Conservation (phyloP, 2,329 filamentous ascomycete genomes). For the Aspergillus pseudoterreus region DNA sequence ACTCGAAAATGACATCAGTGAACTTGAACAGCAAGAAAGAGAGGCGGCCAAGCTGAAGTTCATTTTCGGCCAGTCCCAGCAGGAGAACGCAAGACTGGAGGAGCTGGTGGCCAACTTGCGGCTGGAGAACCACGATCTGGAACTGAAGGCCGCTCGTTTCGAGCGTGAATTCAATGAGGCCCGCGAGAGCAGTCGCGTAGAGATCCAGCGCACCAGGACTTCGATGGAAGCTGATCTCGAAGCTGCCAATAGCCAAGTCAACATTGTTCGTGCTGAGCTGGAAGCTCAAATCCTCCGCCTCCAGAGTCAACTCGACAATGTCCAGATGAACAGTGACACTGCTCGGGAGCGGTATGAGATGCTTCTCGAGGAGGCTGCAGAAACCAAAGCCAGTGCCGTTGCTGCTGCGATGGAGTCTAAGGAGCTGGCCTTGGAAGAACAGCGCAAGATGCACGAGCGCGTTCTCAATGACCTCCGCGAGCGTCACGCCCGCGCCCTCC, state of each 20-base stretch:
- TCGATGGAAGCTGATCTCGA: conserved; percentile 80
- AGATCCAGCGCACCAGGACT: conserved; percentile 75
- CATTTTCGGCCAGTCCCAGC: conserved; percentile 64
- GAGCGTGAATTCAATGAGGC: conserved; percentile 83
- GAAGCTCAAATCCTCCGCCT: conserved; percentile 73
- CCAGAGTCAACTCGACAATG: conserved; percentile 71
- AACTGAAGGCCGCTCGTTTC: conserved; percentile 64
- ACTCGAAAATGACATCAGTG: conserved; percentile 57
- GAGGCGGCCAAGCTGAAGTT: conserved; percentile 75
- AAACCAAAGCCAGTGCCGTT: conserved; percentile 60
- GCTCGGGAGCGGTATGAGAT: conserved; percentile 77
- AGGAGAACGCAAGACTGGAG: conserved; percentile 62
- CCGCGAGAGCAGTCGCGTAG: conserved; percentile 70
- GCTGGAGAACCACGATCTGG: conserved; percentile 63
- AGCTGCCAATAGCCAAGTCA: conserved; percentile 78
- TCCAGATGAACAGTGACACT: conserved; percentile 75
- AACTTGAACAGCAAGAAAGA: conserved; percentile 67
- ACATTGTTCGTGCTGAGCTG: conserved; percentile 74
- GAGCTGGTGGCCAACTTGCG: conserved; percentile 49
- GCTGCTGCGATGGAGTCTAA: conserved; percentile 52
- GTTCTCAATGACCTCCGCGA: conserved; percentile 71
- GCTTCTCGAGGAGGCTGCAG: conserved; percentile 75
- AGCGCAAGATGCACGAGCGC: conserved; percentile 65
- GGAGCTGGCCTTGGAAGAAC: conserved; percentile 53
- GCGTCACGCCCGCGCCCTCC: conserved; percentile 70